Evolutionary conservation across 176 grass and related monocot species (phyloP).

Genomic region (Poa annua): DNA sequence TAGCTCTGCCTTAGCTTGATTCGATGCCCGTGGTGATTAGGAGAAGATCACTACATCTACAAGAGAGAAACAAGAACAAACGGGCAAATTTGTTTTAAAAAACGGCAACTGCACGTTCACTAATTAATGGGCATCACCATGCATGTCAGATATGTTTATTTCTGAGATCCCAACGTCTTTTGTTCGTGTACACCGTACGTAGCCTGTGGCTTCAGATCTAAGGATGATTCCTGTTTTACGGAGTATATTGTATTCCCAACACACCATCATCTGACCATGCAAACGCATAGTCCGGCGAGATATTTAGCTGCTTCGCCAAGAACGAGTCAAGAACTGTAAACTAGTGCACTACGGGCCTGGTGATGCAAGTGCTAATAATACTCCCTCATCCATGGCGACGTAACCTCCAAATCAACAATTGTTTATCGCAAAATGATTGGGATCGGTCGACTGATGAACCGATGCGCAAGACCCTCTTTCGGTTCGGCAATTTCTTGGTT

Average conservation of each 20-base stretch:
- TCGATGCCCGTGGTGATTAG: no score
- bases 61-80: not conserved
- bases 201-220: not conserved
- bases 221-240: not conserved
- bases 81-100: no score
- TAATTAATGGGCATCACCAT: conserved; percentile 8
- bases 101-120: not conserved
- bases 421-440: conserved; percentile 41
- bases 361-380: conserved; percentile 13
- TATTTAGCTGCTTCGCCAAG: conserved; percentile 15
- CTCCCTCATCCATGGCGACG: conserved; percentile 30
- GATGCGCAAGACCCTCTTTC: not conserved
- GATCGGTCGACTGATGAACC: conserved; percentile 10
- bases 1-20: no score
- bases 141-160: not conserved
- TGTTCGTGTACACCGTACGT: conserved; percentile 1
- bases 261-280: not conserved
- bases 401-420: conserved; percentile 28
- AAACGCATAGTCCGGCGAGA: not conserved
- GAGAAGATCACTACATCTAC: not conserved
- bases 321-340: conserved; percentile 41
- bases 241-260: conserved; percentile 5
- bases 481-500: conserved; percentile 20
- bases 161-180: conserved; percentile 9
- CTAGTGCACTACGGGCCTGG: conserved; percentile 3